These are phyloP conservation scores for Fusarium nisikadoi DNA, from an alignment of 2,329 filamentous ascomycete genomes.

Conservation along the genomic window DNA sequence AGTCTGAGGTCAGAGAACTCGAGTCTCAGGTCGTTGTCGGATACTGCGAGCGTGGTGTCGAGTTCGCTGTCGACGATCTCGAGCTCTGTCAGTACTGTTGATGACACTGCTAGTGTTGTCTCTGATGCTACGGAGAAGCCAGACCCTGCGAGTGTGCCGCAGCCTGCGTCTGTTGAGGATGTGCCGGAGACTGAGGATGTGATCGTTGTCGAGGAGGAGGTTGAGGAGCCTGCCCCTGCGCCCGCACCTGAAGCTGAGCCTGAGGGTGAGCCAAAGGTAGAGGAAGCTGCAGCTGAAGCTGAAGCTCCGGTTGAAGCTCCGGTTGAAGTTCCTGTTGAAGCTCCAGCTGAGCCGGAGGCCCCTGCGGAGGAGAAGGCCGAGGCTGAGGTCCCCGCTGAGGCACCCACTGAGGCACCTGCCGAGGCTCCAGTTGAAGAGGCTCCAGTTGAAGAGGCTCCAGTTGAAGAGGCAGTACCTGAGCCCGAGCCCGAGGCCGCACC, in stretches of 20 bases:
- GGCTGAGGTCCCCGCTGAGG: background rate
- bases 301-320: constrained; percentile 9
- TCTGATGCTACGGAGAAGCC: constrained; percentile 43
- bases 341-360: background rate
- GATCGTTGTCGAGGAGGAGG: constrained; percentile 13
- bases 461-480: constrained; percentile 14
- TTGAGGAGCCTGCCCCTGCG: background rate
- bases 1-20: constrained; percentile 39
- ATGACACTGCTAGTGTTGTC: constrained; percentile 24
- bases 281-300: background rate
- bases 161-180: constrained; percentile 28
- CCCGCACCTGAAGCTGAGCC: background rate
- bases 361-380: background rate
- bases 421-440: background rate
- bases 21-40: constrained; percentile 32
- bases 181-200: constrained; percentile 16
- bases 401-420: no score
- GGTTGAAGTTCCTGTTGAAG: background rate
- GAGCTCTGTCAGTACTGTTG: constrained; percentile 19
- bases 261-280: background rate
- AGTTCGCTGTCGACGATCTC: constrained; percentile 35
- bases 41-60: constrained; percentile 35
- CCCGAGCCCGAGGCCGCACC: constrained; percentile 12
- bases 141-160: constrained; percentile 17
- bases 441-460: background rate